Base-by-base conservation (phyloP, 2,329 filamentous ascomycete species). In the Ceratocystiopsis minuta region DNA sequence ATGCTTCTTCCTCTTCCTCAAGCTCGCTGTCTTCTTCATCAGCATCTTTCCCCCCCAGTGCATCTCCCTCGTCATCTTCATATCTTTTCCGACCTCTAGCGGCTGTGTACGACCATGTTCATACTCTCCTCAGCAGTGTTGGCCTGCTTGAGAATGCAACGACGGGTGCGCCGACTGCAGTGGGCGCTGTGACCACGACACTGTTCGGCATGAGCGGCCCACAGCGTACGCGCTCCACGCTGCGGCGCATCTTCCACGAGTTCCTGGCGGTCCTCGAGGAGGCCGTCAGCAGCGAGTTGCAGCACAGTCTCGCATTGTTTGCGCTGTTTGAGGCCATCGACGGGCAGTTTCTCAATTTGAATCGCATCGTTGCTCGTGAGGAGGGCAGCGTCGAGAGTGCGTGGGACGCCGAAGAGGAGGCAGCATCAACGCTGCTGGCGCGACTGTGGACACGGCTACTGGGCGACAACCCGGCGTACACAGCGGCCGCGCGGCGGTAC, bases 301-400 rank as follows among this genome's bases (percentile, higher is more conserved):
- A 78, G 42, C 80, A 88, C 60, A 81, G 79, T 35, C 72, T 86
- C 2, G 72, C 76, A 1, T 73, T 95, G 14, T 93, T 94, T 57
- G 74, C 74, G 4, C 75, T 94, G n/a, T 95, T 95, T 58, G 86
- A 94, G 57, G 74, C 78, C 45, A 86, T 95, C 51, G 88, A 96
- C 60, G 73, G 77, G 41, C 85, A 93, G 57, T 94, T 95, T 60
- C 70, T 86, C 47, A 92, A 90, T 56, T 70, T 95, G 1, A 84
- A 84, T 48, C 79, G 86, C 46, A 81, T 77, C 6, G 86, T 93
- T 11, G 79, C 83, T 43, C 82, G 85, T 52, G 88, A 95, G 61
- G 87, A 95, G 61, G 75, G 79, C 16, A 78, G 81, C 48, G 72
- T 73, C 6, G 85, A 95, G 55, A 84, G 94, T 48, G 77, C 79